A percentile compares a stretch with the other conserved stretches of the same genome.
phyloP scores from a whole-genome alignment of 2,329 filamentous ascomycete genomes.

The Alternaria sp. region DNA sequence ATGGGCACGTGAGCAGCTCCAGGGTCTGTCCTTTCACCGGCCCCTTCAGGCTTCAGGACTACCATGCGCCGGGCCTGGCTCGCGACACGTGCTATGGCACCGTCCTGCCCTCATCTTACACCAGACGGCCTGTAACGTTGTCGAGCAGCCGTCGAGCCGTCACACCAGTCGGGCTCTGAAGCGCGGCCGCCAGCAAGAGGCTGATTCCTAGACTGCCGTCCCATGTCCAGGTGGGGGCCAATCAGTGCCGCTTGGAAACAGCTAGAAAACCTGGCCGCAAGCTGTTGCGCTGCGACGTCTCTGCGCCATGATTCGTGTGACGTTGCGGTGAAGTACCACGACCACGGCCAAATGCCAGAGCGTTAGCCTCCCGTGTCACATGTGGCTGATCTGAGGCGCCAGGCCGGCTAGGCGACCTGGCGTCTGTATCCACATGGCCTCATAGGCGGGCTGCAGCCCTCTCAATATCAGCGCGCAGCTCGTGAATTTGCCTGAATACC shows the following conservation, averaged over 20 bases:
- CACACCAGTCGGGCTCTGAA: conserved; percentile 34
- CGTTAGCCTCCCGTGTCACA: neutral
- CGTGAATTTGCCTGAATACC: conserved; percentile 25
- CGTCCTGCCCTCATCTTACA: conserved; percentile 1
- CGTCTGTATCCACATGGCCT: neutral
- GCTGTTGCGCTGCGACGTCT: conserved; percentile 17
- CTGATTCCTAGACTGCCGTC: conserved; percentile 11
- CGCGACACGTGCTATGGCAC: conserved; percentile 8
- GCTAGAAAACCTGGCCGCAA: conserved; percentile 40
- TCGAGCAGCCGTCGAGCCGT: conserved; percentile 24
- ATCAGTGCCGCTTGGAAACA: conserved; percentile 40
- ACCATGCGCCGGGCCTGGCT: neutral
- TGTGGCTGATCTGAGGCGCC: conserved; percentile 1
- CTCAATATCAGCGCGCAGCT: conserved; percentile 12
- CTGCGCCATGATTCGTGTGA: conserved; percentile 34
- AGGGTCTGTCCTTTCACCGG: conserved; percentile 2
- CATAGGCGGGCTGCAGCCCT: neutral
- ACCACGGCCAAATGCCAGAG: neutral
- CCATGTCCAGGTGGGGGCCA: conserved; percentile 28
- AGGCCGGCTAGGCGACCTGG: neutral
- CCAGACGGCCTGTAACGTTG: conserved; percentile 5
- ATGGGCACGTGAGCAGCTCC: conserved; percentile 21
- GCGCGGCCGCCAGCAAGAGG: conserved; percentile 27
- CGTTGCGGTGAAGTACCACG: conserved; percentile 10
- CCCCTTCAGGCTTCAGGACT: neutral